Percentiles rank a stretch among this genome's conserved stretches.
Conservation (phyloP, 108 stramenopile genomes). For the Skeletonema grethae region DNA sequence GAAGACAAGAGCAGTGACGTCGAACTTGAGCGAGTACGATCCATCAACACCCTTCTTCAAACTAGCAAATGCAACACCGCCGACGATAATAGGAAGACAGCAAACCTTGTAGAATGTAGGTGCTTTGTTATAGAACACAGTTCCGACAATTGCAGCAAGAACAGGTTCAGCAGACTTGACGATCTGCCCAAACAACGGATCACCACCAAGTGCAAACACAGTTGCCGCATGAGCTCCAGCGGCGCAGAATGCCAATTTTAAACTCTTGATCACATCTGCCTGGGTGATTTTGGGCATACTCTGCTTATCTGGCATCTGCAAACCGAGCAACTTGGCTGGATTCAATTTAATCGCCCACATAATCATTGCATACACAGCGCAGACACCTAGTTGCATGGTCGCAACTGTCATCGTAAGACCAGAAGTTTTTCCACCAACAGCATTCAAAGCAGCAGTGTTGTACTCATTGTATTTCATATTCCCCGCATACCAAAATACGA, state of each 20-base stretch:
- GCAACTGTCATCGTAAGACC: constrained; percentile 61
- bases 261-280: constrained; percentile 47
- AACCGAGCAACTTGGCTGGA: constrained; percentile 48
- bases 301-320: constrained; percentile 47
- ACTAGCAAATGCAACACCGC: constrained; percentile 62
- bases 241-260: constrained; percentile 54
- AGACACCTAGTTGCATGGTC: constrained; percentile 60
- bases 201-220: constrained; percentile 61
- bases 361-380: constrained; percentile 51
- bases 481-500: constrained; percentile 56
- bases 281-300: constrained; percentile 37
- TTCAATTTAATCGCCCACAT: constrained; percentile 53
- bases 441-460: constrained; percentile 56
- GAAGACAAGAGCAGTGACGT: constrained; percentile 53
- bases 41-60: constrained; percentile 53
- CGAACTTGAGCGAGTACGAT: constrained; percentile 56
- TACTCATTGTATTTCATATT: constrained; percentile 73
- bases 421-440: constrained; percentile 54
- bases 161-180: constrained; percentile 63
- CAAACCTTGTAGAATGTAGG: constrained; percentile 51
- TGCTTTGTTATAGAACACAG: constrained; percentile 53
- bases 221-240: constrained; percentile 57
- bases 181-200: constrained; percentile 63
- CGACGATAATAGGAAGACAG: constrained; percentile 60
- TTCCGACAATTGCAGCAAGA: constrained; percentile 52